Base-by-base conservation (phyloP, 148 eudicot genomes). In the Bassia scoparia region DNA sequence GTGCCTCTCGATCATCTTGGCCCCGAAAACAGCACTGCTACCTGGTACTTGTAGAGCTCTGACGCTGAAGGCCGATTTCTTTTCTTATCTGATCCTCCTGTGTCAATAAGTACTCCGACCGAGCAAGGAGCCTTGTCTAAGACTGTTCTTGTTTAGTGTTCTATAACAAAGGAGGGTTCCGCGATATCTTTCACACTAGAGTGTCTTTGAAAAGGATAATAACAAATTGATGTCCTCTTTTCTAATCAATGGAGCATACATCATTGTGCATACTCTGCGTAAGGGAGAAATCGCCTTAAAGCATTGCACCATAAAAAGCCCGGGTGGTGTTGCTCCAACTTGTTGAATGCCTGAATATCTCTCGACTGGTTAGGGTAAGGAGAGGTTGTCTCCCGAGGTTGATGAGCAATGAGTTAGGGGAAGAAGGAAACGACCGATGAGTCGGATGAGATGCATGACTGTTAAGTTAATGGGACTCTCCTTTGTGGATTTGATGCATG, bases 41-140 rank as follows among this genome's bases (percentile, higher is more conserved):
- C 81, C 21, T 60, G 44, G 50, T 80, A 78, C 3, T 34, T 43
- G 11, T 58, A 70, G 5, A 78, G 81, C 49, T 81, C 79, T 33
- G 79, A 61, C 44, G 77, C 60, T 0, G 73, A 43, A 23, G 56
- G 59, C 0, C 76, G 35, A 1, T 61, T 75, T 69, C 24, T 43
- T 68, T 60, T 69, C 62, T 68, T 80, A 4, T 33, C 68, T 38
- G 43, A 34, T 10, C 69, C 76, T 58, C 76, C 77, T 2, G 82
- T 82, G 56, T 83, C 89, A 35, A 86, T 78, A 18, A 88, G 80
- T 34, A 88, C 74, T 20, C 85, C 92, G 12, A 88, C 86, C 0
- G 92, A 86, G 70, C 87, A 88, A 58, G 92, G 92, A 17, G 92
- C 87, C 64, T 79, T 84, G 15, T 81, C 86, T 7, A 88, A 76